These are phyloP conservation scores for Austroboletus niveus DNA, from an alignment of 1,284 basidiomycete species.

Conservation along the genomic window DNA sequence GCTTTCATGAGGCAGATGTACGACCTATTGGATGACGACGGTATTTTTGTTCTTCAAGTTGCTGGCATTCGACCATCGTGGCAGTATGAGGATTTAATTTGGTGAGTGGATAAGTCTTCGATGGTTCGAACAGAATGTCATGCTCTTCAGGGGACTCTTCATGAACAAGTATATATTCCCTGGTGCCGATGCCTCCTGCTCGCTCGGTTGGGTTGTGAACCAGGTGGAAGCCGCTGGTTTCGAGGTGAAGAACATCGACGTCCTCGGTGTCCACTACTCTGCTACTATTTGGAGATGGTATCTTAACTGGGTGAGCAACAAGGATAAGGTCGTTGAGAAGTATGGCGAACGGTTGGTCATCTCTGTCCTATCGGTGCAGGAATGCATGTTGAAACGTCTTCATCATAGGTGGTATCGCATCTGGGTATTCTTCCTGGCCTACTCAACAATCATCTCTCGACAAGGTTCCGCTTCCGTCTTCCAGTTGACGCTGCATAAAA, in stretches of 20 bases:
- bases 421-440: conserved; percentile 91
- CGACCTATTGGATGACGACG: conserved; percentile 92
- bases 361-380: accelerated
- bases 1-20: conserved; percentile 92
- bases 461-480: conserved; percentile 89
- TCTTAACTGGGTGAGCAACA: conserved; percentile 91
- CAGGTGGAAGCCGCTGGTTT: conserved; percentile 91
- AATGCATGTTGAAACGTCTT: neutral
- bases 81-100: conserved; percentile 98
- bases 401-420: conserved; percentile 70
- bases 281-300: conserved; percentile 95
- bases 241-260: conserved; percentile 95
- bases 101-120: conserved; percentile 45
- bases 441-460: conserved; percentile 69
- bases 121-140: conserved; percentile 2
- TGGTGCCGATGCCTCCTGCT: conserved; percentile 94
- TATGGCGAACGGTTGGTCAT: conserved; percentile 75
- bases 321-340: conserved; percentile 82
- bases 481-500: conserved; percentile 97
- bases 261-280: conserved; percentile 96
- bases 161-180: conserved; percentile 99
- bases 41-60: conserved; percentile 94
- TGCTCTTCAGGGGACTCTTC: conserved; percentile 65
- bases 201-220: conserved; percentile 92
- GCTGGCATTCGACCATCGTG: conserved; percentile 91